Conservation (phyloP, 352 stramenopile genomes). For the Phytophthora uliginosa region DNA sequence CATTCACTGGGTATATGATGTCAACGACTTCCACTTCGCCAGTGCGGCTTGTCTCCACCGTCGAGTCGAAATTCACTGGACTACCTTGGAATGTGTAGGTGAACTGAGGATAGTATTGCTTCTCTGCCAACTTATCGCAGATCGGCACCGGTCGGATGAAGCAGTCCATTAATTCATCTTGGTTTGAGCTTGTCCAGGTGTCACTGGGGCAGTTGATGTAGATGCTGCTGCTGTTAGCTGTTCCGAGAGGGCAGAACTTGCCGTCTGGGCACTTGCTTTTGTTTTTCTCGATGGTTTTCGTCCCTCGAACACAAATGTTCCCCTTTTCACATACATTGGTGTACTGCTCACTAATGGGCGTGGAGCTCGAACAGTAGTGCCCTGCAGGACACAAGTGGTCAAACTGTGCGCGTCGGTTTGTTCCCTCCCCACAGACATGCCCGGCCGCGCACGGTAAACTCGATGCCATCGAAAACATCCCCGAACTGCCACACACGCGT, state of each 20-base stretch:
- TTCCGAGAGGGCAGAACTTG: slow-evolving; percentile 95
- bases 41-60: slow-evolving; percentile 70
- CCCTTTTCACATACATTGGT: slow-evolving; percentile 85
- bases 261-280: slow-evolving; percentile 95
- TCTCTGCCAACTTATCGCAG: slow-evolving; percentile 93
- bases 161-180: slow-evolving; percentile 91
- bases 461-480: slow-evolving; percentile 88
- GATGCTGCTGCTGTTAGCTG: slow-evolving; percentile 80
- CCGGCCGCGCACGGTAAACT: slow-evolving; percentile 94
- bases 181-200: slow-evolving; percentile 88
- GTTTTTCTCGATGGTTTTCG: slow-evolving; percentile 86
- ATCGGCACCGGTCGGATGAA: slow-evolving; percentile 90
- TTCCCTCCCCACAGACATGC: slow-evolving; percentile 95
- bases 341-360: slow-evolving; percentile 90
- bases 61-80: slow-evolving; percentile 75
- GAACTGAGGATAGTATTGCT: slow-evolving; percentile 88
- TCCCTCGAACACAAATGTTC: slow-evolving; percentile 93
- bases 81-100: slow-evolving; percentile 73
- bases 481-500: slow-evolving; percentile 92
- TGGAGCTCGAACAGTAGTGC: slow-evolving; percentile 91
- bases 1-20: slow-evolving; percentile 95
- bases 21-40: slow-evolving; percentile 92
- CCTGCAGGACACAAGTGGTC: slow-evolving; percentile 94
- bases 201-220: slow-evolving; percentile 93
- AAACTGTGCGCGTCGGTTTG: slow-evolving; percentile 93